These are phyloP conservation scores for Guadua angustifolia DNA, from an alignment of 176 grass and related monocot species.

Conservation along the genomic window DNA sequence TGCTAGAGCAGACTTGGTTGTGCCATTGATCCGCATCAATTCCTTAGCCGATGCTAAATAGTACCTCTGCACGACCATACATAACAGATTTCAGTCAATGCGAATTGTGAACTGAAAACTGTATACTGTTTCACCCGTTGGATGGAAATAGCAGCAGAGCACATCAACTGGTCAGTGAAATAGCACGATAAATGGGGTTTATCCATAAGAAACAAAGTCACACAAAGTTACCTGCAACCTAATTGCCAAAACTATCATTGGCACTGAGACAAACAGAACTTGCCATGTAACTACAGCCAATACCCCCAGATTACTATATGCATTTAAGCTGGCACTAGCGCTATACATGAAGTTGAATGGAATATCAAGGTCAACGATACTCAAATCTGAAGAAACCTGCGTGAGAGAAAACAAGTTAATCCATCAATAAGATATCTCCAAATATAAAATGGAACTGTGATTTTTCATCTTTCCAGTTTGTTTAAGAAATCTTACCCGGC, in stretches of 20 bases:
- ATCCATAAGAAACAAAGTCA: background rate
- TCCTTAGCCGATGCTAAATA: slow-evolving; percentile 88
- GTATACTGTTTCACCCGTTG: background rate
- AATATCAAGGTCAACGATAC: slow-evolving; percentile 88
- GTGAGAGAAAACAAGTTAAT: slow-evolving; percentile 4
- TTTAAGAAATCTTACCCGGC: slow-evolving; percentile 68
- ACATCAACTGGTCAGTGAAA: slow-evolving; percentile 14
- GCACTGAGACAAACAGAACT: slow-evolving; percentile 77
- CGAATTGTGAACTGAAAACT: slow-evolving; percentile 9
- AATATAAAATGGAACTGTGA: background rate
- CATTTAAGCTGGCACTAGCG: slow-evolving; percentile 60
- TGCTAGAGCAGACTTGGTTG: slow-evolving; percentile 81
- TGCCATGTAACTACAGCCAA: slow-evolving; percentile 90
- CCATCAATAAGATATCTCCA: slow-evolving; percentile 5
- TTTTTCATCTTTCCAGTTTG: slow-evolving; percentile 4
- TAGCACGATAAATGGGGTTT: background rate
- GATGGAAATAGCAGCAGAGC: slow-evolving; percentile 25
- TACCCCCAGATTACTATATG: slow-evolving; percentile 79
- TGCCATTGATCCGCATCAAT: slow-evolving; percentile 97
- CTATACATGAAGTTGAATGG: slow-evolving; percentile 71
- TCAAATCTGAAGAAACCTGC: slow-evolving; percentile 91
- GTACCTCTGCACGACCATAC: slow-evolving; percentile 66
- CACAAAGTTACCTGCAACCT: slow-evolving; percentile 64
- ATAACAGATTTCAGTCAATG: slow-evolving; percentile 20
- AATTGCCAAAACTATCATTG: slow-evolving; percentile 71